Base-by-base conservation (phyloP, 768 basidiomycete genomes). In the Lyophyllum shimeji region DNA sequence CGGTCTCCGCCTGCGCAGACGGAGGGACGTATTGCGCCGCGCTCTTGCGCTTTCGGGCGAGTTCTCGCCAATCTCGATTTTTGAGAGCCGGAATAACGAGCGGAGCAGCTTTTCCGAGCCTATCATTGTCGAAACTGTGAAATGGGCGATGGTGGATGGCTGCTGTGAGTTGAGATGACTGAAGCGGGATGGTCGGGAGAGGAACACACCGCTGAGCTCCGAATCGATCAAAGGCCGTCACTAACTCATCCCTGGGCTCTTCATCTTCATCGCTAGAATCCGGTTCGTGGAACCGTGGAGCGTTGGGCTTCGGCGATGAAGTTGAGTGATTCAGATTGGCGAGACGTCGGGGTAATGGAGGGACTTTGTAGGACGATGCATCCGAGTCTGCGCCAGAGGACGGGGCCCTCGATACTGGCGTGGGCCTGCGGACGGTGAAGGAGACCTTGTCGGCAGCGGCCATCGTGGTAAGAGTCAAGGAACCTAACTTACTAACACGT, bases 1-100 rank as follows among this genome's bases (percentile, higher is more conserved):
- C 86, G 1, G 82, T 82, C 21, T 73, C 57, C 15, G 77, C 82
- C 39, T 74, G 74, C 2, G 80, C 83, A 29, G 83, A 81, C 1
- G 81, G 78, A 1, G 93, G 93, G 8, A 93, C 75, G 63, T 83
- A 94, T 42, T 82, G 78, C 12, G 72, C 69, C 8, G 67, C 76
- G 24, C 70, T 74, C 43, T 78, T 83, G 64, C 89, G 78, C 67
- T 83, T 86, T 40, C 88, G 79, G 15, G 91, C 90, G 7, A 84
- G 71, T 50, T 85, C 89, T 40, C 93, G 77, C 96, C 96, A 99
- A 67, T 99, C 95, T 24, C 85, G 82, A 65, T 98, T 96, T 63
- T 93, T 77, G 44, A 92, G 76, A 0, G 93, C 77, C 15, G 95
- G 87, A 44, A 99, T 98, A 34, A 97, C 85, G 8, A 97, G 80